Base-by-base conservation (phyloP, 2,329 filamentous ascomycete species). In the Penicillium sp. region DNA sequence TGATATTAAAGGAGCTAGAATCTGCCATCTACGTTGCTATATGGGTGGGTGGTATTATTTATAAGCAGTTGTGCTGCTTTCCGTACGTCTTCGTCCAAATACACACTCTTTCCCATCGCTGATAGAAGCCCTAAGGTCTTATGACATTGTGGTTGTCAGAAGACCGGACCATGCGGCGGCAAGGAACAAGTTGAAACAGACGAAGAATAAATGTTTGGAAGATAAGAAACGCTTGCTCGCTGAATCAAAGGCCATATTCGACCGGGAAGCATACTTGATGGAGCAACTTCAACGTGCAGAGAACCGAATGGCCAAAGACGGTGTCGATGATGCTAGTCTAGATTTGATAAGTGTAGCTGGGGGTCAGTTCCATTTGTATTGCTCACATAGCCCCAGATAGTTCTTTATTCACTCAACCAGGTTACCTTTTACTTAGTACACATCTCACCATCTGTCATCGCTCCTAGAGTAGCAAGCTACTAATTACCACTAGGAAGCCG, bases 151-250 rank as follows among this genome's bases (percentile, higher is more conserved):
- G 12, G 17, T 13, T 19, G 6, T 7, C 6, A 19, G 12, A 13
- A 31, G 2, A 0, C 27, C n/a, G 12, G 6, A 12, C n/a, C 10
- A 21, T 19, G 5, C 3, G 15, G 17, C 1, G 9, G 9, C 4
- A 21, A 45, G 2, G 13, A 4, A 15, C 6, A 33, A 17, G 4
- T 17, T 21, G 12, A 2, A 7, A 10, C 10, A 15, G 5, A 17
- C 7, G 9, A 15, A 21, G 12, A 33, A 21, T 6, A 47, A 21
- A 33, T 21, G 13, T 1, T 1, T 47, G 4, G 12, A 47, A 10
- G 44, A 33, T 17, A 47, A 33, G 12, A 15, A 21, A 15, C n/a
- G n/a, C 21, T 19, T 47, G n/a, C n/a, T 47, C 12, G 12, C n/a
- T 17, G n/a, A 47, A 21, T 47, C 44, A 17, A 33, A 5, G 12